Evolutionary conservation across 2,329 filamentous ascomycete species (phyloP).

Genomic region (Epichloe gansuensis): DNA sequence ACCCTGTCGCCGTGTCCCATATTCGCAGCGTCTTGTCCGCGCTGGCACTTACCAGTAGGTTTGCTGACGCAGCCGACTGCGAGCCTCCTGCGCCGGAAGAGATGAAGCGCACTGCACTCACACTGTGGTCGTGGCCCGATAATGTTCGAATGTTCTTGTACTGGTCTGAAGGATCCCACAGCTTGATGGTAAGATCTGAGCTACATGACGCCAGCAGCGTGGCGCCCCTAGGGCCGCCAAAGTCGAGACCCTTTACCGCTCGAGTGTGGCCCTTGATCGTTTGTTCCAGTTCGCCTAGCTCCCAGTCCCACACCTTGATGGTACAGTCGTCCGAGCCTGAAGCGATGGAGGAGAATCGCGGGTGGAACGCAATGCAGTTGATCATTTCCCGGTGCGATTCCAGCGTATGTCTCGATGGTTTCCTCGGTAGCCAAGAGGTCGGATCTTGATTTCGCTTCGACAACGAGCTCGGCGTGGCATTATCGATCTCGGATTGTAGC

Average conservation of each 20-base stretch:
- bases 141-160: slow-evolving; percentile 90
- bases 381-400: slow-evolving; percentile 73
- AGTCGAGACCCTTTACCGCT: slow-evolving; percentile 79
- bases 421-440: slow-evolving; percentile 71
- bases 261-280: slow-evolving; percentile 90
- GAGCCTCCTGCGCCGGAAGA: slow-evolving; percentile 69
- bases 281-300: slow-evolving; percentile 77
- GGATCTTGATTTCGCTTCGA: slow-evolving; percentile 76
- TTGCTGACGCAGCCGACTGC: slow-evolving; percentile 60
- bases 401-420: slow-evolving; percentile 68
- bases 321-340: slow-evolving; percentile 86
- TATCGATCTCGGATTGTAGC: slow-evolving; percentile 76
- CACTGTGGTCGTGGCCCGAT: slow-evolving; percentile 84
- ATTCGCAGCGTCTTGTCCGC: slow-evolving; percentile 73
- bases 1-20: slow-evolving; percentile 87
- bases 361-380: slow-evolving; percentile 85
- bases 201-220: slow-evolving; percentile 54
- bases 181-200: slow-evolving; percentile 79
- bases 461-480: slow-evolving; percentile 57
- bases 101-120: slow-evolving; percentile 77
- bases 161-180: slow-evolving; percentile 86
- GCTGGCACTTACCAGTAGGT: slow-evolving; percentile 73
- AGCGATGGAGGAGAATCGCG: slow-evolving; percentile 78
- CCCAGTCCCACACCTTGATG: slow-evolving; percentile 98
- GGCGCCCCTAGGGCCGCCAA: slow-evolving; percentile 70